Conservation (phyloP, 495 filamentous ascomycete genomes). For the Amorphotheca resinae region DNA sequence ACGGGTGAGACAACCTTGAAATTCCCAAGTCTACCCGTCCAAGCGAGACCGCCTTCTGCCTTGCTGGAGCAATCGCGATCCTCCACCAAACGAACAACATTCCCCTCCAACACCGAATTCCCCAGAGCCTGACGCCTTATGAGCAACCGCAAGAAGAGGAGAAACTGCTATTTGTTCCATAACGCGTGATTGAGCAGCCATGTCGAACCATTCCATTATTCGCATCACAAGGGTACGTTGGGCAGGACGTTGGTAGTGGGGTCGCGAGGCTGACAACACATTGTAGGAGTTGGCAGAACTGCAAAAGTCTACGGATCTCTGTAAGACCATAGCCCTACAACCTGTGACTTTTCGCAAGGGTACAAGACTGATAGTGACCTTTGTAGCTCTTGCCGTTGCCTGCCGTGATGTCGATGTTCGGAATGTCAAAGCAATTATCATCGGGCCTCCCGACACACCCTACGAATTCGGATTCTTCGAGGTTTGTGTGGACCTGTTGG, state of each 20-base stretch:
- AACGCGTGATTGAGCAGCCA: constrained; percentile 1
- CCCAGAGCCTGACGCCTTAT: constrained; percentile 9
- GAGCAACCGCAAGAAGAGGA: constrained; percentile 4
- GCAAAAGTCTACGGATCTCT: constrained; percentile 68
- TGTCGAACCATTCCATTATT: constrained; percentile 77
- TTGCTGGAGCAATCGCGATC: too few relatives aligned
- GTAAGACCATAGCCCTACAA: constrained; percentile 48
- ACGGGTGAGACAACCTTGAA: too few relatives aligned
- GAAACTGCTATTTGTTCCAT: not conserved
- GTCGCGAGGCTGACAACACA: constrained; percentile 28
- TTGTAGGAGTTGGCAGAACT: constrained; percentile 70
- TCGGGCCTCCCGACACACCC: constrained; percentile 88
- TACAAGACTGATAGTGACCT: too few relatives aligned
- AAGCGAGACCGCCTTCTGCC: too few relatives aligned
- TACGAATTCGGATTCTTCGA: constrained; percentile 98
- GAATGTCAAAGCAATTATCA: constrained; percentile 75
- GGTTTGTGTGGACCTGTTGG: too few relatives aligned
- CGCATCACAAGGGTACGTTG: constrained; percentile 64
- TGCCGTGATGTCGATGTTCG: constrained; percentile 80
- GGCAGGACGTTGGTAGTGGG: constrained; percentile 7
- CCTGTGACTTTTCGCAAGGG: too few relatives aligned
- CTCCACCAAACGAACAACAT: too few relatives aligned
- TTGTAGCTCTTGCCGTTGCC: constrained; percentile 66
- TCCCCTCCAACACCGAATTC: not conserved
- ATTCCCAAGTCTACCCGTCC: too few relatives aligned